phyloP scores from a whole-genome alignment of 1,284 basidiomycete species.

The Heterobasidion occidentale region DNA sequence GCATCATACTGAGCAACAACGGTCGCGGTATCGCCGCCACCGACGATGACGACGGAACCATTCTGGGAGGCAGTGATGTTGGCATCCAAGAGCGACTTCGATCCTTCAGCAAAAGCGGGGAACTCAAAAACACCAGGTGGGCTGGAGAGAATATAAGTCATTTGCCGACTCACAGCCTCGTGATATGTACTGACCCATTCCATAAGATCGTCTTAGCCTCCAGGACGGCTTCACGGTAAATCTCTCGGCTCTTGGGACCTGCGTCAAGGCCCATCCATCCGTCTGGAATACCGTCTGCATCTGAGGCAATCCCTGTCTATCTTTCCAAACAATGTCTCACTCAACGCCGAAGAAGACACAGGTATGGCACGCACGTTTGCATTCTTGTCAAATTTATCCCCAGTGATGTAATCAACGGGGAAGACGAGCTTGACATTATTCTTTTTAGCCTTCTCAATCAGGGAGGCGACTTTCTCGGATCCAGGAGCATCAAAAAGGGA shows the following conservation, averaged over 20 bases:
- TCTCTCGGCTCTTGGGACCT: slow-evolving; percentile 74
- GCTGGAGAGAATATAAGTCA: slow-evolving; percentile 26
- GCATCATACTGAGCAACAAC: slow-evolving; percentile 76
- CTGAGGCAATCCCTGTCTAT: slow-evolving; percentile 72
- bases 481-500: slow-evolving; percentile 94
- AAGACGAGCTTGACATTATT: slow-evolving; percentile 95
- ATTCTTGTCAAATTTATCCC: slow-evolving; percentile 93
- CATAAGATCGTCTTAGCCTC: slow-evolving; percentile 96
- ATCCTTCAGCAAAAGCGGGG: slow-evolving; percentile 84
- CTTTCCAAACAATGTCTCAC: not conserved
- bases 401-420: slow-evolving; percentile 92
- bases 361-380: slow-evolving; percentile 50
- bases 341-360: not conserved
- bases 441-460: slow-evolving; percentile 90
- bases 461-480: slow-evolving; percentile 76
- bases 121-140: slow-evolving; percentile 99
- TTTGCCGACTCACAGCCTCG: not conserved
- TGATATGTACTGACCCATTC: slow-evolving; percentile 66
- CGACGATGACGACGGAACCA: slow-evolving; percentile 90
- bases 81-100: slow-evolving; percentile 80
- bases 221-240: slow-evolving; percentile 77
- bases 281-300: slow-evolving; percentile 83
- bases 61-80: slow-evolving; percentile 82
- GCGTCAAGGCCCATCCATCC: slow-evolving; percentile 94
- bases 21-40: slow-evolving; percentile 91